A percentile compares a stretch with the other conserved stretches of the same genome.
These are phyloP conservation scores for Fusarium sp. DNA, from an alignment of 2,329 filamentous ascomycete genomes.

Conservation along the genomic window DNA sequence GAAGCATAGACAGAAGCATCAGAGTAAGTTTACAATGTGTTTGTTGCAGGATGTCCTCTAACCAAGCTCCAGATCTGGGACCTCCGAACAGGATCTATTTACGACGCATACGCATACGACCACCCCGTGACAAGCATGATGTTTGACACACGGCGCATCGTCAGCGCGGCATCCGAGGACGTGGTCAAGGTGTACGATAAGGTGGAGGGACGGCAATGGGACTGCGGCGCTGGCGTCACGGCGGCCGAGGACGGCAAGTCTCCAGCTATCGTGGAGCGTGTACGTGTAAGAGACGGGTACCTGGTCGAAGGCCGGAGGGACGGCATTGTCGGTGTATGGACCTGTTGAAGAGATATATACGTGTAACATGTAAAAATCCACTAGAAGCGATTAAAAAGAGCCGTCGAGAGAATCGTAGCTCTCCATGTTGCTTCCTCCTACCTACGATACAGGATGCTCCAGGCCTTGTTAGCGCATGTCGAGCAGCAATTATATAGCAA, in stretches of 20 bases:
- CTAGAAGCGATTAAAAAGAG: constrained; percentile 28
- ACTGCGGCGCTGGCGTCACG: constrained; percentile 86
- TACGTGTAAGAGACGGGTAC: constrained; percentile 94
- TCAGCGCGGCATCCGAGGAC: constrained; percentile 88
- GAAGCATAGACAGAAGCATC: constrained; percentile 91
- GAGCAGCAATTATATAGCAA: neutral
- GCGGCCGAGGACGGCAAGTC: constrained; percentile 74
- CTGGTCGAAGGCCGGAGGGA: constrained; percentile 90
- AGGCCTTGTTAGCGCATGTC: neutral
- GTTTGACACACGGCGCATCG: constrained; percentile 92
- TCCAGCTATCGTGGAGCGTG: constrained; percentile 81
- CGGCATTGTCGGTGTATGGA: constrained; percentile 92
- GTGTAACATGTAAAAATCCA: constrained; percentile 43
- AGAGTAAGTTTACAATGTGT: constrained; percentile 72
- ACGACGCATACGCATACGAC: constrained; percentile 96
- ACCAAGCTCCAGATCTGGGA: constrained; percentile 87
- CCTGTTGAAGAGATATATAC: constrained; percentile 62
- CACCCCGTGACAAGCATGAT: constrained; percentile 94
- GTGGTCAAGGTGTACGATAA: constrained; percentile 99
- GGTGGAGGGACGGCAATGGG: constrained; percentile 94
- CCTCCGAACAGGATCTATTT: constrained; percentile 93
- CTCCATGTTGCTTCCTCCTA: neutral
- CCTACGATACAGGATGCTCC: neutral
- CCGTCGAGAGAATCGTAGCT: neutral
- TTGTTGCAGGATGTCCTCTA: constrained; percentile 30